Evolutionary conservation across 1,284 basidiomycete genomes (phyloP), one percentile per base, ranked within the genome.

Genomic region (Ustilago bromivora): DNA sequence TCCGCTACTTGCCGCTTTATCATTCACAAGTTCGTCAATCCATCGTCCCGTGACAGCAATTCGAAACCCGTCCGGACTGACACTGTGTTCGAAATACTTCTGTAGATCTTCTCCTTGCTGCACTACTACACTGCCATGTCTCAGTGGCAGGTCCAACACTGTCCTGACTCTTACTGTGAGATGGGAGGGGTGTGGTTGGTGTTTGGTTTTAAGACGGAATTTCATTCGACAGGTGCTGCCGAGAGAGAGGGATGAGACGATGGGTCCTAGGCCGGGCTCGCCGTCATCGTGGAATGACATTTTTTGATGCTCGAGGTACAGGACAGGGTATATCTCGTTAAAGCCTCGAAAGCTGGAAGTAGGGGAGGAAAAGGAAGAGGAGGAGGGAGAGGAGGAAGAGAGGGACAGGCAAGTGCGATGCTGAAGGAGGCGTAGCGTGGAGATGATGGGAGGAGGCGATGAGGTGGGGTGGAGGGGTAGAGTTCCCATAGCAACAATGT

Each of bases 251-350:
- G 80, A 80, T 1, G 72, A 60, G 12, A 81, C 76, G 34, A 81
- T 47, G 0, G 80, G 63, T 0, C 80, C 80, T 0, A 81, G 46
- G 2, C 80, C 80, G 0, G 80, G 79, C 36, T 81, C 78, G 12
- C 80, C 80, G 32, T 81, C 80, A 61, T 81, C 80, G 61, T 81
- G 80, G 38, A 60, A 81, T 3, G 59, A 66, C 80, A 81, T 81
- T 35, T 62, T 61, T 43, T 81, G 79, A 17, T 67, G 61, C 11
- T 72, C 58, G 3, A 79, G 61, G 46, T 81, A 81, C 1, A 69
- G 61, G 17, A 79, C 77, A 0, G 79, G 79, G 59, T 81, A 81
- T 19, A 81, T 63, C 58, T 81, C 80, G 70, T 81, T 81, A 49
- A 81, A 81, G 17, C 43, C 49, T 4, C 52, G 34, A 34, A 49